Percentiles rank a stretch among this genome's conserved stretches.
phyloP scores from a whole-genome alignment of 2,329 filamentous ascomycete genomes.

The Aspergillus pseudoviridinutans region DNA sequence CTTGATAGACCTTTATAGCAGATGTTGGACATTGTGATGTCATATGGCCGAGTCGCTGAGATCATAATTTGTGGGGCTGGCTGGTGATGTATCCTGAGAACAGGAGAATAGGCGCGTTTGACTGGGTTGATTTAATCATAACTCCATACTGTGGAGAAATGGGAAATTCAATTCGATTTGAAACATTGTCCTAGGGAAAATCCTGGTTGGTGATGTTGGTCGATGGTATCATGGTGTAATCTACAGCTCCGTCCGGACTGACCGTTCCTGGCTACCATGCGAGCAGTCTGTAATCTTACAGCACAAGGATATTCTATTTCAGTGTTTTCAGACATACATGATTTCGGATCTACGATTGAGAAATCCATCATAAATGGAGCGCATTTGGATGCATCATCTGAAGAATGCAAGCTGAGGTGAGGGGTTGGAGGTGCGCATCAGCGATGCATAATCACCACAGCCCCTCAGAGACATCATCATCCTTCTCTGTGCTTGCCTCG shows the following conservation, averaged over 20 bases:
- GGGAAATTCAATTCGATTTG: background rate
- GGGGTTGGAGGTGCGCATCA: background rate
- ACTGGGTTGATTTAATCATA: background rate
- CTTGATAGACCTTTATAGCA: slow-evolving; percentile 13
- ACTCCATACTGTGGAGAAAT: background rate
- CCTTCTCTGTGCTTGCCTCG: background rate
- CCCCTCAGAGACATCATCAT: background rate
- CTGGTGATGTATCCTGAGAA: background rate
- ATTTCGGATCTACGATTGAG: background rate
- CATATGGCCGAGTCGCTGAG: slow-evolving; percentile 25
- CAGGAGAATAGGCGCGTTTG: background rate
- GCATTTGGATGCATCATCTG: background rate
- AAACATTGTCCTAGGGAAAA: background rate
- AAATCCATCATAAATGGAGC: background rate
- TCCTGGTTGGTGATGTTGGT: background rate
- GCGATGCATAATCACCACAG: background rate
- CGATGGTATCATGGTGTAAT: background rate
- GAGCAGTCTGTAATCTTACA: background rate
- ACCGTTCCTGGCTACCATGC: background rate
- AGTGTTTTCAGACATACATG: background rate
- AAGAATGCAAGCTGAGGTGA: background rate
- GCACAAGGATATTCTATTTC: background rate
- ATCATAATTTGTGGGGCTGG: slow-evolving; percentile 23
- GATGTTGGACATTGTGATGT: slow-evolving; percentile 17
- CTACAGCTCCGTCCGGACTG: background rate